Evolutionary conservation across 2,329 filamentous ascomycete genomes (phyloP).

Genomic region (Verticillium zaregamsianum): DNA sequence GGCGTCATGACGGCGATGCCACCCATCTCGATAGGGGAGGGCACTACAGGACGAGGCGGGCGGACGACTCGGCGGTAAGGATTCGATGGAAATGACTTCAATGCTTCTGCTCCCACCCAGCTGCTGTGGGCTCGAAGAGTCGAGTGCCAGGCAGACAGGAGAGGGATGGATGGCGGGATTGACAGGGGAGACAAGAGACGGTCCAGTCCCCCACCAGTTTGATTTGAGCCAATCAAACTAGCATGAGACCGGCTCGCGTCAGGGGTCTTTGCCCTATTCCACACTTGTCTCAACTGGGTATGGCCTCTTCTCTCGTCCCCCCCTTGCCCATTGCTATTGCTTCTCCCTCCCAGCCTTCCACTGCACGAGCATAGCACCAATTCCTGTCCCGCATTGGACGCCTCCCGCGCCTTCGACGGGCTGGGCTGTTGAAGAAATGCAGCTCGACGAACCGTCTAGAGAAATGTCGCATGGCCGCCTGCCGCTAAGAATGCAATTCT

Average conservation of each 20-base stretch:
- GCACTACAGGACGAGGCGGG: background rate
- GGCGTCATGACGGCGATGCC: background rate
- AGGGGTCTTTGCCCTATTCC: background rate
- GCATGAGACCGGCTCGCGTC: background rate
- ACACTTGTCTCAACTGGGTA: background rate
- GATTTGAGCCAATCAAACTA: background rate
- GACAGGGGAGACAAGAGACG: too few species aligned
- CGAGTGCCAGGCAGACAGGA: too few species aligned
- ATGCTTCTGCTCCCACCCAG: too few species aligned
- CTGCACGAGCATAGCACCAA: background rate
- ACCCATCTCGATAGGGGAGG: background rate
- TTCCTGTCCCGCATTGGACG: background rate
- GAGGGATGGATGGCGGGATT: too few species aligned
- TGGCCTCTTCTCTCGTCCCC: background rate
- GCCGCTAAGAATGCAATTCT: background rate
- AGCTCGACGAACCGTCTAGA: background rate
- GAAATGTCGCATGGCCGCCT: background rate
- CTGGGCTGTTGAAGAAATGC: background rate
- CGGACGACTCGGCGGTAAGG: too few species aligned
- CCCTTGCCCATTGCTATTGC: background rate
- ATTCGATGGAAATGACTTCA: too few species aligned
- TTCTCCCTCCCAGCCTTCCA: background rate
- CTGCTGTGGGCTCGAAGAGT: too few species aligned
- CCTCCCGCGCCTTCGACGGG: background rate
- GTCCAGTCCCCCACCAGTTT: background rate